Conservation (phyloP, 805 yeast species). For the Candida awuae region DNA sequence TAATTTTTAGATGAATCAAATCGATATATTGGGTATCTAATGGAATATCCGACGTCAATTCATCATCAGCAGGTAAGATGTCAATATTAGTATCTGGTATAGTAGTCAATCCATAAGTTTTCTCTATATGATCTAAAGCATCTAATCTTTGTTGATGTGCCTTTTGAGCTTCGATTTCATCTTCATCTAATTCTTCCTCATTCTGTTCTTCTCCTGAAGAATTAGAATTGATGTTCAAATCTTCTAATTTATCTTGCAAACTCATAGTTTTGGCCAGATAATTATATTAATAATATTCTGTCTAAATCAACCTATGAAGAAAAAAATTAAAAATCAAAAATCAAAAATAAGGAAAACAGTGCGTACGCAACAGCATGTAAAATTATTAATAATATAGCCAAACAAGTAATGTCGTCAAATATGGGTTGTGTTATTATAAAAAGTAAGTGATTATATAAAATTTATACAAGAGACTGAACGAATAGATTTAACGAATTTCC, state of each 20-base stretch:
- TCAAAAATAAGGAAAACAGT: no score
- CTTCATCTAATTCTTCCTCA: slow-evolving; percentile 12
- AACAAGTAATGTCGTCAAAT: no score
- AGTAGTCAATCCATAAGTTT: slow-evolving; percentile 24
- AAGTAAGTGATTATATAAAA: background rate
- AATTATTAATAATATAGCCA: no score
- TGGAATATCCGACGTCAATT: slow-evolving; percentile 48
- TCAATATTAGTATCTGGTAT: slow-evolving; percentile 40
- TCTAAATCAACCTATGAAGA: no score
- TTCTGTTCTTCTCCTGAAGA: slow-evolving; percentile 4
- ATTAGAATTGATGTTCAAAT: no score
- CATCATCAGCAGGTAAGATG: slow-evolving; percentile 59
- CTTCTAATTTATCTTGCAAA: slow-evolving; percentile 6
- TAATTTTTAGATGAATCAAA: slow-evolving; percentile 61
- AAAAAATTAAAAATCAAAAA: no score
- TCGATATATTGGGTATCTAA: slow-evolving; percentile 56
- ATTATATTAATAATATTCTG: no score
- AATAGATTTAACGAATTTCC: slow-evolving; percentile 27
- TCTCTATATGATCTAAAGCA: slow-evolving; percentile 16
- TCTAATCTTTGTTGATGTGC: slow-evolving; percentile 6
- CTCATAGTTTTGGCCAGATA: background rate
- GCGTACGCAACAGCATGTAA: no score
- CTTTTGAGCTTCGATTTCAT: slow-evolving; percentile 5
- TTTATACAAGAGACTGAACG: background rate
- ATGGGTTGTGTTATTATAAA: background rate